A percentile compares a stretch with the other conserved stretches of the same genome.
Evolutionary conservation across 441 rosid species (phyloP).

Genomic region (Jatropha multifida): DNA sequence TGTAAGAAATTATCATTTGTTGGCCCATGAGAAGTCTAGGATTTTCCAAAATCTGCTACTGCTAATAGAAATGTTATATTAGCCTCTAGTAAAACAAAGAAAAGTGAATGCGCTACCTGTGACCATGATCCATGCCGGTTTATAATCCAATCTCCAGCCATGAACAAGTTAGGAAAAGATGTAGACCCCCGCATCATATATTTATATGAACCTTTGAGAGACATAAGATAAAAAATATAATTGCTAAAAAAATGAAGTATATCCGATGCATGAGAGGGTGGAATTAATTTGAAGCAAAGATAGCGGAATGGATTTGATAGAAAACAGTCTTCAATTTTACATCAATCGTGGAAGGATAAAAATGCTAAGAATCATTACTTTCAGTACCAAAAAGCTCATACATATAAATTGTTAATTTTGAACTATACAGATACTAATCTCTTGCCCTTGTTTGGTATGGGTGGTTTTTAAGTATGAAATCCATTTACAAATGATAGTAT

Average conservation of each 20-base stretch:
- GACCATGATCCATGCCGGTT: constrained; percentile 69
- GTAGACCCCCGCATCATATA: constrained; percentile 59
- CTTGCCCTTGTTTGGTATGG: no score
- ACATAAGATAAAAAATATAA: background rate
- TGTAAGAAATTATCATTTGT: no score
- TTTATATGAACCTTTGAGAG: constrained; percentile 53
- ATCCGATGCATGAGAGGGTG: background rate
- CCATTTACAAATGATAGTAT: no score
- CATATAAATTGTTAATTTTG: background rate
- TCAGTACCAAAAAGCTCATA: background rate
- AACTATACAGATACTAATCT: background rate
- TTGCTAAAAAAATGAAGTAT: background rate
- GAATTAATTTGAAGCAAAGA: background rate
- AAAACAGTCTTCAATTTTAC: background rate
- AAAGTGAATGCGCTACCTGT: constrained; percentile 30
- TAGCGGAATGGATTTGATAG: background rate
- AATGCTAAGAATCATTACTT: background rate
- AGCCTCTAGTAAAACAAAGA: background rate
- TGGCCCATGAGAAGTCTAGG: no score
- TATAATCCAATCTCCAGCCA: constrained; percentile 70
- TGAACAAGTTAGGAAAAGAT: constrained; percentile 55
- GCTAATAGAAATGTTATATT: no score
- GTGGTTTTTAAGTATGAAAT: no score
- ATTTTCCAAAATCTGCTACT: no score
- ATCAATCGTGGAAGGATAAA: background rate